Evolutionary conservation across 148 eudicot species (phyloP), one percentile per base, ranked within the genome.

Genomic region (Rhododendron griersonianum): DNA sequence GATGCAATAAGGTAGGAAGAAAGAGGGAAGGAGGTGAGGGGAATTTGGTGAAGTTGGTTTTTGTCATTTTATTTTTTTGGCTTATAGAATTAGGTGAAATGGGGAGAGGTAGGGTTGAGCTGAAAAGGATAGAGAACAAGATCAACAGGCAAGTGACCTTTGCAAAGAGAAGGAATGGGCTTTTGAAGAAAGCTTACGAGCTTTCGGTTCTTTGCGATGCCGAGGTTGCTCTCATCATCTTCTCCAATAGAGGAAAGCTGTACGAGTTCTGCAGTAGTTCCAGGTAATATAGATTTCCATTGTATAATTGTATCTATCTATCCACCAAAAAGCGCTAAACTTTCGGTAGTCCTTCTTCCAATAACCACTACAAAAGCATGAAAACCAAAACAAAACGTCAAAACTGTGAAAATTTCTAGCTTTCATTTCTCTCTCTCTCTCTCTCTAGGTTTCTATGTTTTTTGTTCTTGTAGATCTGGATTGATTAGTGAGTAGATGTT

Each of bases 51-150:
- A 37, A 57, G 75, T 25, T 11, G 11, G 25, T 25, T 6, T 69
- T 10, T 47, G 86, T 41, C 35, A 19, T 8, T 28, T 69, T 41
- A 6, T 48, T 48, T 10, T 48, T 48, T 48, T 48, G 13, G 59
- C 1, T 53, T 1, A 55, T 55, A 55, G 51, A 48, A 55, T 55
- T 55, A 33, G 81, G 47, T 33, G 14, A 44, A 65, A 87, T 88
- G 90, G 90, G 90, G 76, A 88, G 90, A 57, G 90, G 90, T 28
- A 88, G 90, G 63, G 90, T 88, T 55, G 90, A 88, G 82, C 82
- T 88, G 41, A 88, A 88, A 82, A 86, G 90, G 41, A 88, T 88
- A 25, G 90, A 86, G 86, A 86, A 88, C 77, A 86, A 86, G 77
- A 88, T 88, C 48, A 88, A 88, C 55, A 83, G 88, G 82, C 88